These are phyloP conservation scores for Hymenoscyphus fraxineus DNA, from an alignment of 2,329 filamentous ascomycete species.

Conservation along the genomic window DNA sequence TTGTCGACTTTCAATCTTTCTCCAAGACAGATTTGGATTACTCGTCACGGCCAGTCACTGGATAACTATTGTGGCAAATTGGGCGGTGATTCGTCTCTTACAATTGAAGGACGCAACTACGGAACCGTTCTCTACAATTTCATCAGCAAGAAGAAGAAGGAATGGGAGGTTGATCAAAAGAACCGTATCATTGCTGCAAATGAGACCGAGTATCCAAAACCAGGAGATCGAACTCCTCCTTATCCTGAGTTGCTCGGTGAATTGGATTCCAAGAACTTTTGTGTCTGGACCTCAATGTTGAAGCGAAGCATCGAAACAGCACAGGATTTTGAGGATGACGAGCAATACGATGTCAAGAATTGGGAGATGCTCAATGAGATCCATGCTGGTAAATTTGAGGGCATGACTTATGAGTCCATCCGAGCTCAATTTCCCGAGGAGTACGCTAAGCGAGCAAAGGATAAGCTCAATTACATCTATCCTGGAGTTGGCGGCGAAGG, in stretches of 20 bases:
- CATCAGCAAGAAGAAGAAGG: constrained; percentile 72
- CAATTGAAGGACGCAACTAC: constrained; percentile 74
- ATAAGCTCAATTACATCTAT: constrained; percentile 96
- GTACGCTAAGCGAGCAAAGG: constrained; percentile 70
- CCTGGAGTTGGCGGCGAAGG: constrained; percentile 93
- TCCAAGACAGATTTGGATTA: constrained; percentile 96
- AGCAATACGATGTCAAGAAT: constrained; percentile 93
- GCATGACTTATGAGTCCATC: constrained; percentile 91
- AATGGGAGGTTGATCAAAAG: constrained; percentile 80
- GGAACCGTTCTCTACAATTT: constrained; percentile 77
- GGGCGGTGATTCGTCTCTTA: constrained; percentile 84
- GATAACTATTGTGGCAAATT: constrained; percentile 88
- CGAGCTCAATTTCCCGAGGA: constrained; percentile 74
- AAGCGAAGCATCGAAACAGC: constrained; percentile 84
- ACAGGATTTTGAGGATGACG: constrained; percentile 82
- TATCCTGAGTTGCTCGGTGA: constrained; percentile 79
- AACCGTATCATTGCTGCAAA: constrained; percentile 64
- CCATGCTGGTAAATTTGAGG: constrained; percentile 88
- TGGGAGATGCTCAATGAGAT: constrained; percentile 98
- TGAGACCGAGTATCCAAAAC: constrained; percentile 74
- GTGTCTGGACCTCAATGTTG: constrained; percentile 98
- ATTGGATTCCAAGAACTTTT: constrained; percentile 81
- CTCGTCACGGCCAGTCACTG: constrained; percentile 83
- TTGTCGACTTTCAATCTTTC: constrained; percentile 95
- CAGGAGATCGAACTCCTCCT: constrained; percentile 89